Conservation (phyloP, 352 stramenopile species). For the Aphanomyces stellatus region DNA sequence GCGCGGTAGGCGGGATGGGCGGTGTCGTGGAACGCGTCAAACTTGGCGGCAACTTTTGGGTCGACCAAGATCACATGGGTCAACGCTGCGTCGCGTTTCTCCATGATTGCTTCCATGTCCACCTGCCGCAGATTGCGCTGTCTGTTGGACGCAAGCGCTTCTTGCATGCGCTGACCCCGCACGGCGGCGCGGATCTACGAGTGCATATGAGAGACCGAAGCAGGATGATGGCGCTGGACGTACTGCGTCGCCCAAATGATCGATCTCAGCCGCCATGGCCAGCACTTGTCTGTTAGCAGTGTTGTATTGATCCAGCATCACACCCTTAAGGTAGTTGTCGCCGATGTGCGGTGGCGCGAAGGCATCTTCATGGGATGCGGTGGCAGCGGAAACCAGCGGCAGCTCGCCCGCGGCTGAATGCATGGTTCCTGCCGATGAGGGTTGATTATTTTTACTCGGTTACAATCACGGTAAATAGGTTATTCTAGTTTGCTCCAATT, state of each 20-base stretch:
- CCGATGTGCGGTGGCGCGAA: neutral
- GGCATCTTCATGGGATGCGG: no score
- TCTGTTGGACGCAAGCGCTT: neutral
- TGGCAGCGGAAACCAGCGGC: no score
- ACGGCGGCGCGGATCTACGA: neutral
- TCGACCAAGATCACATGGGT: conserved; percentile 1
- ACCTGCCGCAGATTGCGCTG: conserved; percentile 4
- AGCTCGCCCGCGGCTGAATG: no score
- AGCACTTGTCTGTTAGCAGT: neutral
- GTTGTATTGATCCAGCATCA: conserved; percentile 19
- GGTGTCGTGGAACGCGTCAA: neutral
- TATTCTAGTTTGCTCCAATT: no score
- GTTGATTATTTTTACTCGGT: no score
- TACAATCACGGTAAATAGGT: no score
- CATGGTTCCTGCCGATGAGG: no score
- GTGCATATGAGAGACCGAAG: neutral
- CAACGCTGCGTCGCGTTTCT: neutral
- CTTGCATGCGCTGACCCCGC: neutral
- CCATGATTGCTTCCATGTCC: neutral
- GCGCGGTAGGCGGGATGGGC: conserved; percentile 1
- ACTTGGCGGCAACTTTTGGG: neutral
- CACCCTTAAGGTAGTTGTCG: conserved; percentile 6
- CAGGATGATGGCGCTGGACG: no score
- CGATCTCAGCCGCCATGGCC: neutral
- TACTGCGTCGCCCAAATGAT: neutral